phyloP scores from a whole-genome alignment of 2,329 filamentous ascomycete genomes.

The Mycosphaerelloides madeirae region DNA sequence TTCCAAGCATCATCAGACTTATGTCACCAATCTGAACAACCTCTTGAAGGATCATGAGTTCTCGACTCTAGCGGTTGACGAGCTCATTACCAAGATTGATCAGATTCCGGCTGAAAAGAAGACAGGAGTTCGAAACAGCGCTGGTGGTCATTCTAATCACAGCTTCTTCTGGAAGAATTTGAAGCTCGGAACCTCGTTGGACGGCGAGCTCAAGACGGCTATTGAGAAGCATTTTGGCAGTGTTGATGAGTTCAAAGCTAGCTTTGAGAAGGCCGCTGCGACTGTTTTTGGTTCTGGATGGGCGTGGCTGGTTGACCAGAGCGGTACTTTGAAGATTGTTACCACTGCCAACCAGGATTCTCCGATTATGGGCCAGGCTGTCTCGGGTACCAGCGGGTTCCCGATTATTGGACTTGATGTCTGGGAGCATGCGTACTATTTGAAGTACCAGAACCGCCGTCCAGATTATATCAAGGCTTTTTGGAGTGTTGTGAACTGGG shows the following conservation, averaged over 20 bases:
- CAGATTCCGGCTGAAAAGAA: slow-evolving; percentile 62
- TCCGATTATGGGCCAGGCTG: slow-evolving; percentile 38
- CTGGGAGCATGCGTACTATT: slow-evolving; percentile 92
- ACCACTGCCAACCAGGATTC: slow-evolving; percentile 84
- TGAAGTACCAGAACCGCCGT: slow-evolving; percentile 76
- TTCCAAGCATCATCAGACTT: slow-evolving; percentile 72
- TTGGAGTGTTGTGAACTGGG: slow-evolving; percentile 77
- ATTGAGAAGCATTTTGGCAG: slow-evolving; percentile 66
- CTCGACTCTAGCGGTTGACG: slow-evolving; percentile 47
- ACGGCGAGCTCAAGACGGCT: slow-evolving; percentile 55
- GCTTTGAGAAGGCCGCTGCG: slow-evolving; percentile 62
- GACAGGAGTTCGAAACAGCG: slow-evolving; percentile 76
- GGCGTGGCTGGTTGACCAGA: slow-evolving; percentile 73
- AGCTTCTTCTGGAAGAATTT: slow-evolving; percentile 82
- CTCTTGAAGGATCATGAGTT: slow-evolving; percentile 56
- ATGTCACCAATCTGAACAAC: slow-evolving; percentile 70
- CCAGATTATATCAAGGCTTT: slow-evolving; percentile 70
- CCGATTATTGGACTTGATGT: slow-evolving; percentile 78
- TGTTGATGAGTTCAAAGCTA: slow-evolving; percentile 60
- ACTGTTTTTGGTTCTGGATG: slow-evolving; percentile 79
- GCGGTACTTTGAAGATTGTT: slow-evolving; percentile 62
- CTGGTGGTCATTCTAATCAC: slow-evolving; percentile 90
- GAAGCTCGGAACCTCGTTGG: slow-evolving; percentile 58
- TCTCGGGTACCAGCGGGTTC: slow-evolving; percentile 48
- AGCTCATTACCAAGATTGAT: slow-evolving; percentile 44